Evolutionary conservation across 345 rosid species (phyloP), one percentile per base, ranked within the genome.

Genomic region (Dimocarpus longan): DNA sequence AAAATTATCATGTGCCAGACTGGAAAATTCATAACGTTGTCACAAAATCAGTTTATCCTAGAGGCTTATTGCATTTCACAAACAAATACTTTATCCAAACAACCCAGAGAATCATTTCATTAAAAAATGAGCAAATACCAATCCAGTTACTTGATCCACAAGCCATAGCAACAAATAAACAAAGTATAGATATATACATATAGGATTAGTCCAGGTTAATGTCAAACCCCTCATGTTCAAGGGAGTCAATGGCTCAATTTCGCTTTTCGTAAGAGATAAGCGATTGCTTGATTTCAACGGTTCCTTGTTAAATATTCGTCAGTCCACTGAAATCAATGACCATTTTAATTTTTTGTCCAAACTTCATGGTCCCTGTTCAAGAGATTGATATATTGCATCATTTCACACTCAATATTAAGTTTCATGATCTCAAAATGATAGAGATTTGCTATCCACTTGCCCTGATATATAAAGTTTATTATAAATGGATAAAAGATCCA

Each of bases 141-240:
- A 62, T 43, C 44, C 68, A 74, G 22, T 16, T 24, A 43, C 5
- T 74, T 24, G 40, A 24, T 60, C 46, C 42, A 74, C 16, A 7
- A 11, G 56, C 50, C 3, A 24, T 43, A 13, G 0, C 15, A 22
- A 5, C n/a, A 42, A 15, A 22, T 5, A 43, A 65, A 62, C 8
- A 21, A 74, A 43, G 22, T 62, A 40, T 0, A 18, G 24, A 43
- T 74, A 9, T 15, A 12, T 74, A 10, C 77, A 9, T 9, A 2
- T 74, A 42, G 77, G 68, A 42, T 43, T 22, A 13, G 68, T 74
- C 46, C 57, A 43, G 68, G 77, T 62, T 62, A 52, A 56, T 40
- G 28, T 74, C 8, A 62, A 15, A 24, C 10, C 68, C 39, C 68
- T 62, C 56, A 5, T 32, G 16, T 52, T 52, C 57, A 52, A 13